Conservation (phyloP, 129 eudicot species). For the Sambucus nigra region DNA sequence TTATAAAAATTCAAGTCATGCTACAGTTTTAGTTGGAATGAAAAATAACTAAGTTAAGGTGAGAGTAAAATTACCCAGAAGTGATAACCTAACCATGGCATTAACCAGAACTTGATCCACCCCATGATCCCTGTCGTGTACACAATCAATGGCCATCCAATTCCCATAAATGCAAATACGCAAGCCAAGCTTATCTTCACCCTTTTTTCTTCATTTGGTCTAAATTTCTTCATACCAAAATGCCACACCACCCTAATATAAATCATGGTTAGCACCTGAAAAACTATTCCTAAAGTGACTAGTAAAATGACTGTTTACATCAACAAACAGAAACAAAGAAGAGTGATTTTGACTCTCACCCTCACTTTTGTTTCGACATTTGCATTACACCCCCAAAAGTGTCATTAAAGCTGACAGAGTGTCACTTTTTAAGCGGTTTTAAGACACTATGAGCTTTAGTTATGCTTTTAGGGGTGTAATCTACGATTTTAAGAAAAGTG, state of each 20-base stretch:
- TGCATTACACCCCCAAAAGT: too few species aligned
- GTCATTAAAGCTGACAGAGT: too few species aligned
- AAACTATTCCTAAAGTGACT: neutral
- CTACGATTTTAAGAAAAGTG: too few species aligned
- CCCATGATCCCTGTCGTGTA: constrained; percentile 64
- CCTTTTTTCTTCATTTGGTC: constrained; percentile 60
- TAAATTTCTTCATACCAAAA: constrained; percentile 64
- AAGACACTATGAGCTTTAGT: too few species aligned
- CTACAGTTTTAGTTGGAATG: neutral
- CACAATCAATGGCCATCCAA: constrained; percentile 87
- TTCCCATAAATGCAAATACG: constrained; percentile 80
- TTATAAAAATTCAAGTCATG: too few species aligned
- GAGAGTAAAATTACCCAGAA: constrained; percentile 60
- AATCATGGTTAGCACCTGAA: neutral
- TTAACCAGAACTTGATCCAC: constrained; percentile 95
- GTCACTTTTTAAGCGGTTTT: too few species aligned
- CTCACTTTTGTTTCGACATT: too few species aligned
- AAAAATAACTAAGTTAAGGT: neutral
- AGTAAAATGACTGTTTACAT: neutral
- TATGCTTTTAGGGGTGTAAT: too few species aligned
- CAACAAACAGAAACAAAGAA: neutral
- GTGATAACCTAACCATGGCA: constrained; percentile 97
- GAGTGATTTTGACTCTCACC: too few species aligned
- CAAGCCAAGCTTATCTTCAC: constrained; percentile 81
- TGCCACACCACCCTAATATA: constrained; percentile 64